Base-by-base conservation (phyloP, 164 flowering plant species). In the Liquidambar formosana region DNA sequence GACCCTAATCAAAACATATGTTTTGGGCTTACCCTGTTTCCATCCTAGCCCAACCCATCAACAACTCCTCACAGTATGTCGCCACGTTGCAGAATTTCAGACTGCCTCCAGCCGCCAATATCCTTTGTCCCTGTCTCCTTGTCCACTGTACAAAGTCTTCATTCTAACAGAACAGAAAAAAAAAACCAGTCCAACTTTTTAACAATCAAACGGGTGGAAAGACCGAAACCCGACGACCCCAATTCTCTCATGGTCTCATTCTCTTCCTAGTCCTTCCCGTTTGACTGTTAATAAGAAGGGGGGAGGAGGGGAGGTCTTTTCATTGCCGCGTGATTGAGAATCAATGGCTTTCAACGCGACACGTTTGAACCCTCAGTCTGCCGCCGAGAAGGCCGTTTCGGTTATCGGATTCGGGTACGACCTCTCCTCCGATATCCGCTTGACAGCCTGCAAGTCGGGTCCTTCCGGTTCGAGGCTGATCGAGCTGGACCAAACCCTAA, bases 381-480 rank as follows among this genome's bases (percentile, higher is more conserved):
- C 93, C 6, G 97, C 96, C 8, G 89, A 90, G 81, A 85, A 76
- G 69, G 97, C 98, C 0, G 94, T 91, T 0, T 76, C 87, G 2
- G 90, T 74, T 0, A 83, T 94, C 53, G 98, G 98, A 6, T 69
- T 49, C 45, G 98, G 98, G 0, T 94, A 85, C 75, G 94, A 94
- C 72, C 72, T 91, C 3, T 38, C 82, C 12, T 58, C 51, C 59
- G 97, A 94, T 59, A 44, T 90, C 5, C 78, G 94, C 0, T 72
- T 94, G 14, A 27, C 88, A 0, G 48, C 81, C 10, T 90, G 96
- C 80, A 94, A 90, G 71, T 14, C 86, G 15, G 83, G 88, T 27
- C 83, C 85, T 0, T 46, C 66, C 4, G 86, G 81, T 6, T 79
- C 85, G 12, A 81, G 88, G 10, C 64, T 93, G 82, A 82, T 93